Percentiles rank a stretch among this genome's conserved stretches.
These are phyloP conservation scores for Neopestalotiopsis sp. DNA, from an alignment of 2,329 filamentous ascomycete species.

Conservation along the genomic window DNA sequence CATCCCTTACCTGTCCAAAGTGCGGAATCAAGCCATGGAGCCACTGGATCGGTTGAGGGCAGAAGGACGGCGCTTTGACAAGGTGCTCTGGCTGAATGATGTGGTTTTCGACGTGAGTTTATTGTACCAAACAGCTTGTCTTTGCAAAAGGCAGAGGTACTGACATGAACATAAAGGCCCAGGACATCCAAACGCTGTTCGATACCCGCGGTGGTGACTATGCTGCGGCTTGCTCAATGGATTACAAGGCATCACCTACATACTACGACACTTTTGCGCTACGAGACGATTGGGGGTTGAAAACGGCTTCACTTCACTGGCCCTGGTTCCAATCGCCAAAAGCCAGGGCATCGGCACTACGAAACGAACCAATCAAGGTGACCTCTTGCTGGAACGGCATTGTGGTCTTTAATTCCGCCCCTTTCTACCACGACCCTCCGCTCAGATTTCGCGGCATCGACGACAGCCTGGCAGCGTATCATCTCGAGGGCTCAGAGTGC, in stretches of 20 bases:
- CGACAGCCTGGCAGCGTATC: conserved; percentile 58
- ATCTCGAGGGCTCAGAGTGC: conserved; percentile 67
- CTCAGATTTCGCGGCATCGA: conserved; percentile 67
- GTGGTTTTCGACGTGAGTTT: conserved; percentile 59
- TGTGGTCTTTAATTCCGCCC: conserved; percentile 48
- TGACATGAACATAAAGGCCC: conserved; percentile 27
- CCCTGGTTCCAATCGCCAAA: conserved; percentile 60
- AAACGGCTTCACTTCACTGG: conserved; percentile 59
- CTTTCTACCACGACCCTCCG: conserved; percentile 50
- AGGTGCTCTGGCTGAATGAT: conserved; percentile 66
- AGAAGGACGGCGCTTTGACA: conserved; percentile 58
- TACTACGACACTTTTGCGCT: conserved; percentile 70
- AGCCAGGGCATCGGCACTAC: conserved; percentile 52
- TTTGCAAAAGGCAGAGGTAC: too few species aligned
- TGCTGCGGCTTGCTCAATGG: conserved; percentile 65
- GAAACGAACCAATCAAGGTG: conserved; percentile 60
- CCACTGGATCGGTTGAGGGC: conserved; percentile 58
- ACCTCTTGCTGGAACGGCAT: conserved; percentile 74
- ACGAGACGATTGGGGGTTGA: conserved; percentile 58
- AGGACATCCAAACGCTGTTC: conserved; percentile 59
- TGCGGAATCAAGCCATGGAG: conserved; percentile 68
- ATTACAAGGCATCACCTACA: conserved; percentile 57
- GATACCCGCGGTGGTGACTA: conserved; percentile 60
- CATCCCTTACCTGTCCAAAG: conserved; percentile 70
- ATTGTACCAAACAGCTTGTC: not conserved